Base-by-base conservation (phyloP, 179 eudicot species). In the Heliamphora ciliata region DNA sequence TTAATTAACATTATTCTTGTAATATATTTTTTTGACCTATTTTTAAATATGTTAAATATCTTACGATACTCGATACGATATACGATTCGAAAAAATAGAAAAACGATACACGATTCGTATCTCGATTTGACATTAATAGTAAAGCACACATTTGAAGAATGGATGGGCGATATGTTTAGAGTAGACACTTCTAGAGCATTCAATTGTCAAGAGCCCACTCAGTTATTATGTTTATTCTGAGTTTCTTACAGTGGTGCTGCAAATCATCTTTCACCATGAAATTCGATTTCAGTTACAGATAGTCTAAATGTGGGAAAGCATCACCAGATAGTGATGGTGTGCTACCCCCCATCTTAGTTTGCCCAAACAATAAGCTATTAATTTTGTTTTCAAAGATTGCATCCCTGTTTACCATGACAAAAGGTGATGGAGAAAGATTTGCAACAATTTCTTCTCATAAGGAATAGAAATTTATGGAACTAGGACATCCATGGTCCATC, bases 261-360 rank as follows among this genome's bases (percentile, higher is more conserved):
- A 72, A 72, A 48, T 72, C 55, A 72, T 48, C 56, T 48, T 48
- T 72, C 76, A 48, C 76, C 56, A 48, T 40, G 40, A 68, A 69
- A 13, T 69, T 50, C 40, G 52, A 18, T 13, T 69, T 46, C 46
- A 51, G 52, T 13, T 44, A 14, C 9, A 48, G n/a, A 72, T 3
- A 31, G 40, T 31, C 40, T 31, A 31, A 31, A 31, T 31, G 40
- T 31, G 40, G 40, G 40, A 31, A 31, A 31, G 40, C 40, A 31
- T 31, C 40, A 31, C 40, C 40, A 31, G 40, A 31, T 31, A 31
- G 40, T 31, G 0, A 31, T 31, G 40, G 40, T 31, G 40, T 31
- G 40, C 40, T 31, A 31, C 40, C 40, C 40, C 40, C 40, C 40
- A 31, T 31, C 40, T 31, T 31, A 31, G 40, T 31, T 31, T 31